These are phyloP conservation scores for Tetrapisispora namnaoensis DNA, from an alignment of 805 yeast genomes.

Conservation along the genomic window DNA sequence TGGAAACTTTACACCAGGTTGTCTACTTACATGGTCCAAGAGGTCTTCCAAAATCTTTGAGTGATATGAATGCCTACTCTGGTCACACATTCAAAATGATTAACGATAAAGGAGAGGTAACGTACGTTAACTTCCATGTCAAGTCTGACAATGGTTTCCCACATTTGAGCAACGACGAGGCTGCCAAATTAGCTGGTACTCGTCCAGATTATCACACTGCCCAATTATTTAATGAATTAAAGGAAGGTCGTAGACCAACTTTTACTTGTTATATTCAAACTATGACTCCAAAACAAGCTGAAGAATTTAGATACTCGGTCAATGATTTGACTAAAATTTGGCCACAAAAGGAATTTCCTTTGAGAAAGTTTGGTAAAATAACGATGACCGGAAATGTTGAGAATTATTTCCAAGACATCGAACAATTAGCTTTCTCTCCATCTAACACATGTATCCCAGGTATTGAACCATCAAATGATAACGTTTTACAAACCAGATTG, in stretches of 20 bases:
- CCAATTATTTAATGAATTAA: slow-evolving; percentile 36
- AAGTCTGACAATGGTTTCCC: slow-evolving; percentile 42
- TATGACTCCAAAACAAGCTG: slow-evolving; percentile 71
- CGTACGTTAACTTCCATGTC: slow-evolving; percentile 50
- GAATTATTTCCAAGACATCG: slow-evolving; percentile 42
- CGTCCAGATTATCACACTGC: slow-evolving; percentile 42
- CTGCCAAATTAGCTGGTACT: slow-evolving; percentile 37
- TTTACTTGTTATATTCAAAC: slow-evolving; percentile 49
- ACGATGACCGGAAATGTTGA: slow-evolving; percentile 45
- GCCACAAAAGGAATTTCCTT: slow-evolving; percentile 78
- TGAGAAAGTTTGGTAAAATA: slow-evolving; percentile 64
- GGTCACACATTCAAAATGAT: slow-evolving; percentile 56
- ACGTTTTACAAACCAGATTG: slow-evolving; percentile 66
- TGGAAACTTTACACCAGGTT: slow-evolving; percentile 49
- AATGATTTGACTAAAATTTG: slow-evolving; percentile 84
- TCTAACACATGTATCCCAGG: slow-evolving; percentile 59
- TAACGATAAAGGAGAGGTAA: slow-evolving; percentile 40
- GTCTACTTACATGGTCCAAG: slow-evolving; percentile 49
- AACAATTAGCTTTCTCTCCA: slow-evolving; percentile 61
- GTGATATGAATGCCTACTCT: slow-evolving; percentile 53
- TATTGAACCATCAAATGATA: slow-evolving; percentile 68
- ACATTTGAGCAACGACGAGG: slow-evolving; percentile 37
- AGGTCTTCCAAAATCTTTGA: slow-evolving; percentile 48
- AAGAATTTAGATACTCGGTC: slow-evolving; percentile 64
- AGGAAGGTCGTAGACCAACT: slow-evolving; percentile 36